phyloP scores from a whole-genome alignment of 441 rosid genomes.

The Populus hybrid region DNA sequence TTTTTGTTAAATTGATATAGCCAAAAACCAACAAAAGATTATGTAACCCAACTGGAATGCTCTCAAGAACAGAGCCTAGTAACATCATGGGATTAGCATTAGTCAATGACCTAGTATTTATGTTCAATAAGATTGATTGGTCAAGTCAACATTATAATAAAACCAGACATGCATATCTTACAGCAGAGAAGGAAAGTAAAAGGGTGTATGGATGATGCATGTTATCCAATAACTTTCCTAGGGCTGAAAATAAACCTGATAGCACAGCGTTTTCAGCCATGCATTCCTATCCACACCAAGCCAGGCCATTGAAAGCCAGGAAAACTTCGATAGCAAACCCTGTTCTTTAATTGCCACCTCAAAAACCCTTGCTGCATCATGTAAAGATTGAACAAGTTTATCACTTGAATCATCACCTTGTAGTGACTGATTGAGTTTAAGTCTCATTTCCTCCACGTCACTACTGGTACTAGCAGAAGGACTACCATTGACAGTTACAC shows the following conservation, averaged over 20 bases:
- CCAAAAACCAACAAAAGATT: background rate
- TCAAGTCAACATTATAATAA: background rate
- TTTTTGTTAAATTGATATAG: background rate
- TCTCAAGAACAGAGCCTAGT: background rate
- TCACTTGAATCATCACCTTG: slow-evolving; percentile 64
- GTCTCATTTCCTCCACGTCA: slow-evolving; percentile 72
- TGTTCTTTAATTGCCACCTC: slow-evolving; percentile 76
- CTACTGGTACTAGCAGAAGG: slow-evolving; percentile 41
- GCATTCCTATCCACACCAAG: slow-evolving; percentile 78
- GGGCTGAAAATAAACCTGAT: slow-evolving; percentile 60
- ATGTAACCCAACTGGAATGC: background rate
- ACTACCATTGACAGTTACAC: slow-evolving; percentile 70
- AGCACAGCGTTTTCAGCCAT: slow-evolving; percentile 92
- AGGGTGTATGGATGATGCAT: background rate
- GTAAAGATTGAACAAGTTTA: slow-evolving; percentile 81
- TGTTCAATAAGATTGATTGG: background rate
- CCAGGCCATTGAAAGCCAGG: slow-evolving; percentile 93
- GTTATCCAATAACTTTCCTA: slow-evolving; percentile 6
- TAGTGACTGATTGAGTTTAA: slow-evolving; percentile 60
- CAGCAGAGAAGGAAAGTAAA: slow-evolving; percentile 1
- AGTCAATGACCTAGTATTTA: too few species aligned
- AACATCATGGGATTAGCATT: background rate
- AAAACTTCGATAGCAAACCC: slow-evolving; percentile 47
- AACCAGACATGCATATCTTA: slow-evolving; percentile 1
- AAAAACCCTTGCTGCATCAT: slow-evolving; percentile 87